Conservation (phyloP, 352 stramenopile genomes). For the Pythium sp. region DNA sequence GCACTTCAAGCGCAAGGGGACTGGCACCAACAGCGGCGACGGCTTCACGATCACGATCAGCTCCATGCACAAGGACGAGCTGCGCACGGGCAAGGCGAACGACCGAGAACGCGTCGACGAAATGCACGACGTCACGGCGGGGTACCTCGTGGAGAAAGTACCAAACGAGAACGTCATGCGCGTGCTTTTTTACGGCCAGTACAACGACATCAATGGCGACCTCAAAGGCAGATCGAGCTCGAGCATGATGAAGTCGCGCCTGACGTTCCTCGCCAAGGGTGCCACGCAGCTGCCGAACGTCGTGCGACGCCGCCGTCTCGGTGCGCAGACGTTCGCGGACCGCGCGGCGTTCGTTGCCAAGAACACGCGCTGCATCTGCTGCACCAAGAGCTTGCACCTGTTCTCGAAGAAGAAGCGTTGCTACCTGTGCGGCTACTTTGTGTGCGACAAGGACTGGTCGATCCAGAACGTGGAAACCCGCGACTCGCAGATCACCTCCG, state of each 20-base stretch:
- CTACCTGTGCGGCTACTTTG: conserved; percentile 24
- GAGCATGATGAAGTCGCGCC: conserved; percentile 24
- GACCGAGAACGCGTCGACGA: conserved; percentile 28
- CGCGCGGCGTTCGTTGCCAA: conserved; percentile 26
- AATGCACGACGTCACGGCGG: conserved; percentile 32
- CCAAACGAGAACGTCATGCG: conserved; percentile 30
- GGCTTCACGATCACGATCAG: conserved; percentile 31
- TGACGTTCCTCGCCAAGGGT: conserved; percentile 37
- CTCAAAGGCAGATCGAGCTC: conserved; percentile 11
- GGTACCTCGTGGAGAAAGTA: conserved; percentile 33
- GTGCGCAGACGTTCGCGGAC: conserved; percentile 43
- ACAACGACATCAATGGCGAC: conserved; percentile 15
- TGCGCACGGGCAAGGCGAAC: conserved; percentile 35
- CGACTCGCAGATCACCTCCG: conserved; percentile 24
- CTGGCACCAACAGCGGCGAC: neutral
- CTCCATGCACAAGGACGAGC: conserved; percentile 28
- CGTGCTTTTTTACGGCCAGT: conserved; percentile 39
- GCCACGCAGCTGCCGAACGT: conserved; percentile 36
- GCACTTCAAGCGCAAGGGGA: conserved; percentile 17
- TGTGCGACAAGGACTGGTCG: conserved; percentile 26
- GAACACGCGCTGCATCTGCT: conserved; percentile 58
- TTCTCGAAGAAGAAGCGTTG: conserved; percentile 23
- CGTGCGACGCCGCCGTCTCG: conserved; percentile 49
- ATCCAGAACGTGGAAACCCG: conserved; percentile 30
- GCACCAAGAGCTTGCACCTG: conserved; percentile 34